phyloP scores from a whole-genome alignment of 805 yeast species.

The Blastobotrys attinorum region DNA sequence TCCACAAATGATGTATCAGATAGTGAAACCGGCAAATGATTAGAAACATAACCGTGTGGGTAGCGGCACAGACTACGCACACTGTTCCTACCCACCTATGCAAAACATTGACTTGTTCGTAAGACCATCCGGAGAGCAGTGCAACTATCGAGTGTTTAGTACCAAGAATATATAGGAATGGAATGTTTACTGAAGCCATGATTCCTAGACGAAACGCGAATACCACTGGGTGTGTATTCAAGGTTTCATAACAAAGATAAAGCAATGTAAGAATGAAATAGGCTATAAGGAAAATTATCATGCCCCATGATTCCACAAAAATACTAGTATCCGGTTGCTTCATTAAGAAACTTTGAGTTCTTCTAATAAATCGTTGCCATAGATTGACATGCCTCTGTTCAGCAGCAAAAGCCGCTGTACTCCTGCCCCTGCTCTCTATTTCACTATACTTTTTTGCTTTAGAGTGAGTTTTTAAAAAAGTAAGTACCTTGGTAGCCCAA shows the following conservation, averaged over 20 bases:
- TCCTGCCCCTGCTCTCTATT: too few species aligned
- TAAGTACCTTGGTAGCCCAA: too few species aligned
- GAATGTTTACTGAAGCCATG: conserved; percentile 15
- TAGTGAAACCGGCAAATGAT: conserved; percentile 14
- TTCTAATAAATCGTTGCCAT: too few species aligned
- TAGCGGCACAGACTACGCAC: conserved; percentile 10
- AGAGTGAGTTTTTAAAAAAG: too few species aligned
- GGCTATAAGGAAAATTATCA: conserved; percentile 5
- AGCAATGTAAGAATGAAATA: conserved; percentile 8
- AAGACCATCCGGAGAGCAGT: conserved; percentile 34
- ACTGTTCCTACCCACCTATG: conserved; percentile 34
- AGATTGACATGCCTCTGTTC: too few species aligned
- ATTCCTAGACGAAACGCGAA: conserved; percentile 19
- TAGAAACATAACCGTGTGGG: conserved; percentile 15
- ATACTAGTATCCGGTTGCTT: conserved; percentile 13
- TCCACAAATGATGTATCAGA: conserved; percentile 15
- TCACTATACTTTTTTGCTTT: too few species aligned
- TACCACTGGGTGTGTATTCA: conserved; percentile 8
- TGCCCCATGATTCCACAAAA: conserved; percentile 13
- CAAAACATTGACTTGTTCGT: conserved; percentile 36
- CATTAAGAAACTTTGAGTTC: too few species aligned
- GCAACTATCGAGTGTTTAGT: conserved; percentile 19
- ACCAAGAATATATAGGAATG: conserved; percentile 20
- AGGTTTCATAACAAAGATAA: conserved; percentile 8
- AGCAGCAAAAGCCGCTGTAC: too few species aligned